Percentiles rank a stretch among this genome's conserved stretches.
Evolutionary conservation across 1,284 basidiomycete species (phyloP).

Genomic region (Rhodotorula sp.): DNA sequence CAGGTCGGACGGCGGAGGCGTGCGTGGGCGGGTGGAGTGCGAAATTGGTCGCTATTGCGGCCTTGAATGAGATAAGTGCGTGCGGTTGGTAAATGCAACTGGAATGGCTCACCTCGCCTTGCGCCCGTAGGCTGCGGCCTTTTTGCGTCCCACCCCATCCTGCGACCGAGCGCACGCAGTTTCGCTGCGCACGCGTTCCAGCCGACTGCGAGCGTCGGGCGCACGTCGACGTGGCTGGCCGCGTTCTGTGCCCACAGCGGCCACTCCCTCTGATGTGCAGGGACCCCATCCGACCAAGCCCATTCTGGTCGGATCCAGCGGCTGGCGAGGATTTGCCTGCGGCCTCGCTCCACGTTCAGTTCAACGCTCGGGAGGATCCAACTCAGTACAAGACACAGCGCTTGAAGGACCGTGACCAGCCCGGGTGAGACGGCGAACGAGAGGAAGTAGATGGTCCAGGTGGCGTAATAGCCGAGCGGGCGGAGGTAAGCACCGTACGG

Average conservation of each 20-base stretch:
- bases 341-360: neutral
- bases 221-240: neutral
- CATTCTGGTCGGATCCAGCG: neutral
- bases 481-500: conserved; percentile 6
- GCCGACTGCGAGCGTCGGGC: neutral
- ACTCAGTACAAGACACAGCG: conserved; percentile 4
- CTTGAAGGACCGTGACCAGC: conserved; percentile 27
- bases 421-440: conserved; percentile 25
- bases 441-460: conserved; percentile 13
- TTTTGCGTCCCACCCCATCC: neutral
- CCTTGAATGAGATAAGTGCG: too few relatives aligned
- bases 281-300: neutral
- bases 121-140: neutral
- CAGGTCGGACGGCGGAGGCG: too few relatives aligned
- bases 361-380: conserved; percentile 4
- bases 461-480: conserved; percentile 9
- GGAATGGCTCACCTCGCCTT: neutral
- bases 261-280: neutral
- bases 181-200: neutral
- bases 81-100: too few relatives aligned
- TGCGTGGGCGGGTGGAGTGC: neutral
- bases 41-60: neutral
- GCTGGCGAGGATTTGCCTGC: neutral
- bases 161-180: neutral
- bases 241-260: neutral